Percentiles rank a stretch among this genome's conserved stretches.
Conservation (phyloP, 306 rosid species). For the Oxytropis ochrocephala region DNA sequence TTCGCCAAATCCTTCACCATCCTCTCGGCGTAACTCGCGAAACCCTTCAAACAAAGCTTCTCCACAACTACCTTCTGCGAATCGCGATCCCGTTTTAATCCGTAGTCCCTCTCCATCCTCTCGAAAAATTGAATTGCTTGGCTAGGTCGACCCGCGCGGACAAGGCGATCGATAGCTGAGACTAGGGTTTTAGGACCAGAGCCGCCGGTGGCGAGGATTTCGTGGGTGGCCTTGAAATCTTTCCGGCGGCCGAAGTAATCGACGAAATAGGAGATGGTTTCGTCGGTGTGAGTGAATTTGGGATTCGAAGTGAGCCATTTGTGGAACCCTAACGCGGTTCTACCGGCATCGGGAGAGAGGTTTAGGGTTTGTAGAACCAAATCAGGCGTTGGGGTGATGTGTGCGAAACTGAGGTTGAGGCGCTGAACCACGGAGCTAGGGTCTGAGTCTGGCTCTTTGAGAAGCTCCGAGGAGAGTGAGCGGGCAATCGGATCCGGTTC, state of each 20-base stretch:
- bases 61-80: slow-evolving; percentile 53
- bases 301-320: slow-evolving; percentile 52
- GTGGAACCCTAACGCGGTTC: slow-evolving; percentile 49
- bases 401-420: slow-evolving; percentile 63
- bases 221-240: slow-evolving; percentile 69
- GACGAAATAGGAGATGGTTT: slow-evolving; percentile 52
- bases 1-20: slow-evolving; percentile 63
- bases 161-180: slow-evolving; percentile 52
- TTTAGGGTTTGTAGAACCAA: slow-evolving; percentile 46
- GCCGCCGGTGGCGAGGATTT: slow-evolving; percentile 30
- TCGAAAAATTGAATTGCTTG: slow-evolving; percentile 63
- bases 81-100: slow-evolving; percentile 42
- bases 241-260: slow-evolving; percentile 65
- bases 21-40: slow-evolving; percentile 61
- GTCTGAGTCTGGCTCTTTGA: slow-evolving; percentile 40
- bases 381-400: slow-evolving; percentile 42
- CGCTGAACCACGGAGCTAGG: slow-evolving; percentile 48
- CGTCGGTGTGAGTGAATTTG: slow-evolving; percentile 54
- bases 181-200: slow-evolving; percentile 50
- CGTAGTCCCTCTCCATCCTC: slow-evolving; percentile 71
- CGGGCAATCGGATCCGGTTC: slow-evolving; percentile 36
- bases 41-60: slow-evolving; percentile 64
- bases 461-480: slow-evolving; percentile 53
- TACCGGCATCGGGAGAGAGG: slow-evolving; percentile 59
- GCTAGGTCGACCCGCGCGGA: slow-evolving; percentile 51